These are phyloP conservation scores for Fistulinella cinereoalba DNA, from an alignment of 1,284 basidiomycete species.

Conservation along the genomic window DNA sequence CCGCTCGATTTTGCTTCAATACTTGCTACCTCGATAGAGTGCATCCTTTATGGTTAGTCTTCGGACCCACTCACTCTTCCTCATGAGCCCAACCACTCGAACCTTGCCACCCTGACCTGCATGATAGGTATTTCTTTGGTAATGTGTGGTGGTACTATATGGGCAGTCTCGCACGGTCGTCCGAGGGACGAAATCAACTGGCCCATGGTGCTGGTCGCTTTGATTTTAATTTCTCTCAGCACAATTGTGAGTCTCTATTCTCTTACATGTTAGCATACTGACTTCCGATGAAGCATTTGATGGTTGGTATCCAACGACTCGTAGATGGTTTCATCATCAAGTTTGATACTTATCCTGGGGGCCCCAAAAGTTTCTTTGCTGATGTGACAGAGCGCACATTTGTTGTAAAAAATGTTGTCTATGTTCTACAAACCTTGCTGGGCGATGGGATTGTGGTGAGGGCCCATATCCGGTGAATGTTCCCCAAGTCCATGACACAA, in stretches of 20 bases:
- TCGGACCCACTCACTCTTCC: not conserved
- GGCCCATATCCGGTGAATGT: not conserved
- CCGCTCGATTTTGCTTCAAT: conserved; percentile 16
- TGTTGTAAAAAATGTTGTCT: conserved; percentile 21
- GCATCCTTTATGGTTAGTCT: conserved; percentile 23
- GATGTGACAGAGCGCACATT: conserved; percentile 21
- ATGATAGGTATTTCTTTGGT: conserved; percentile 26
- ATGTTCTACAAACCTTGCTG: conserved; percentile 25
- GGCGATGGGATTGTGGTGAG: conserved; percentile 25
- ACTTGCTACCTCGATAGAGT: conserved; percentile 21
- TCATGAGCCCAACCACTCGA: no score
- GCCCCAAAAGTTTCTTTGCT: conserved; percentile 20
- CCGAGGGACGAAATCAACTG: conserved; percentile 16
- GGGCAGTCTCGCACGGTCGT: conserved; percentile 17
- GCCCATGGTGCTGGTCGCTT: conserved; percentile 18
- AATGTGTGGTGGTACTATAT: conserved; percentile 23
- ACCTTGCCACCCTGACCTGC: not conserved
- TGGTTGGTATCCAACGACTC: conserved; percentile 20
- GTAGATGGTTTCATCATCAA: conserved; percentile 19
- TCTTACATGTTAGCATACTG: not conserved
- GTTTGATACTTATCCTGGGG: conserved; percentile 9
- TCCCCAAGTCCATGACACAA: not conserved
- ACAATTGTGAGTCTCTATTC: conserved; percentile 12
- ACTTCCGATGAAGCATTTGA: conserved; percentile 19
- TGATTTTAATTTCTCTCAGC: conserved; percentile 15